Evolutionary conservation across 2,329 filamentous ascomycete genomes (phyloP), one percentile per base, ranked within the genome.

Genomic region (Plectosphaerella cucumerina): DNA sequence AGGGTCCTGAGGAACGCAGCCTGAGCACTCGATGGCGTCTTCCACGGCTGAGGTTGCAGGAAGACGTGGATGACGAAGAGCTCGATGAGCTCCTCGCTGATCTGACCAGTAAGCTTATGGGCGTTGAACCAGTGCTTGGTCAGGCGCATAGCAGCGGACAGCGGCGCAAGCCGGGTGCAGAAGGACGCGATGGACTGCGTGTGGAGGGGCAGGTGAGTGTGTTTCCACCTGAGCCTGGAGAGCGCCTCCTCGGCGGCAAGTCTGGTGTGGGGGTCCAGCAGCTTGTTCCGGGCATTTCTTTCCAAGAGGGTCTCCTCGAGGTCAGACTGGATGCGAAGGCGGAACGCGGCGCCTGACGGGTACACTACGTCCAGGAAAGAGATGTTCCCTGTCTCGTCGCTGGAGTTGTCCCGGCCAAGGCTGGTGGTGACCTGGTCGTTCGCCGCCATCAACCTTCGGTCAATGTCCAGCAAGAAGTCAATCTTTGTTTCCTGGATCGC

Each of bases 401-500:
- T 77, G 51, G 81, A 77, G 56, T 94, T 91, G 62, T 97, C 94
- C 15, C 96, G 75, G 1, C 94, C 93, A 12, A 97, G 73, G 44
- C 84, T 84, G 6, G 85, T 84, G 23, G 74, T 81, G 39, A 90
- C 76, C 41, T 74, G 77, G 9, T 80, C 74, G 22, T 85, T 81
- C 3, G 76, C 70, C 17, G 81, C 77, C 50, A 81, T 77, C 2
- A 99, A 72, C 3, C 90, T 78, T 48, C 86, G 83, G 47, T 85
- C 84, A 51, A 96, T 84, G 59, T 85, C 82, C 4, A 97, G 71
- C 4, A 94, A 76, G 64, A 99, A 96, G 4, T 95, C 94, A 37
- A 95, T 81, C 69, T 99, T 99, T 12, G 91, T 92, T 62, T 91
- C 84, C 66, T 99, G 94, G 50, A 97, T 96, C 5, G 93, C 92